A percentile compares a stretch with the other conserved stretches of the same genome.
Evolutionary conservation across 768 basidiomycete species (phyloP).

Genomic region (Termitomyces sp.): DNA sequence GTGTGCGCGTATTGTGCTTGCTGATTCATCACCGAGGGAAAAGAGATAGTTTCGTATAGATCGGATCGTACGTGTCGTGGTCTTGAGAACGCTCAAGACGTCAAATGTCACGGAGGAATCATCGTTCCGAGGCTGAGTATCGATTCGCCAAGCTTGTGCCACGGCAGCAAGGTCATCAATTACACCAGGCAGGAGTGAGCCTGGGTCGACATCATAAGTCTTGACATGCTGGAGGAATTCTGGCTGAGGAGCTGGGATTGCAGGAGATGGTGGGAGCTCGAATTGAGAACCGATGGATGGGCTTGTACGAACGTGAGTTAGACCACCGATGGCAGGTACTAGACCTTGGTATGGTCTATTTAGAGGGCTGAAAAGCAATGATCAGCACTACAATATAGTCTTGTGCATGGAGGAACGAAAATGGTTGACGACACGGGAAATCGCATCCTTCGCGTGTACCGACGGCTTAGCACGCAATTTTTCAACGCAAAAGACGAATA

Average conservation of each 20-base stretch:
- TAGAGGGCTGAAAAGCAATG: conserved; percentile 23
- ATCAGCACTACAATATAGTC: conserved; percentile 5
- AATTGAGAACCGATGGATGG: conserved; percentile 44
- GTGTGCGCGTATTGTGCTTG: conserved; percentile 47
- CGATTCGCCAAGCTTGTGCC: conserved; percentile 57
- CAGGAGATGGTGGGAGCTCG: conserved; percentile 68
- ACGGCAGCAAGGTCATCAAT: conserved; percentile 68
- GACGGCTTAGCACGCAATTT: background rate
- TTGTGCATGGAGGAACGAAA: background rate
- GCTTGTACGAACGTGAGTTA: conserved; percentile 36
- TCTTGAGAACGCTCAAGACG: conserved; percentile 68
- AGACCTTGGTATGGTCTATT: conserved; percentile 56
- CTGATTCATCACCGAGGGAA: conserved; percentile 72
- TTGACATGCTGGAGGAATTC: conserved; percentile 56
- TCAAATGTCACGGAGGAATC: conserved; percentile 31
- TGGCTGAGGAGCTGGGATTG: conserved; percentile 38
- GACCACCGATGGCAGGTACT: conserved; percentile 73
- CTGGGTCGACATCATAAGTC: conserved; percentile 69
- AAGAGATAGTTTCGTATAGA: conserved; percentile 81
- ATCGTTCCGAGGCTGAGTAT: conserved; percentile 17
- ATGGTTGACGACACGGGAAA: background rate
- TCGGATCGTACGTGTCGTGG: conserved; percentile 76
- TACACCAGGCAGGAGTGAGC: conserved; percentile 70
- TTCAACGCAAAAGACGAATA: background rate
- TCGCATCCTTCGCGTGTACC: background rate